Conservation (phyloP, 1,284 basidiomycete species). For the Amylostereum areolatum region DNA sequence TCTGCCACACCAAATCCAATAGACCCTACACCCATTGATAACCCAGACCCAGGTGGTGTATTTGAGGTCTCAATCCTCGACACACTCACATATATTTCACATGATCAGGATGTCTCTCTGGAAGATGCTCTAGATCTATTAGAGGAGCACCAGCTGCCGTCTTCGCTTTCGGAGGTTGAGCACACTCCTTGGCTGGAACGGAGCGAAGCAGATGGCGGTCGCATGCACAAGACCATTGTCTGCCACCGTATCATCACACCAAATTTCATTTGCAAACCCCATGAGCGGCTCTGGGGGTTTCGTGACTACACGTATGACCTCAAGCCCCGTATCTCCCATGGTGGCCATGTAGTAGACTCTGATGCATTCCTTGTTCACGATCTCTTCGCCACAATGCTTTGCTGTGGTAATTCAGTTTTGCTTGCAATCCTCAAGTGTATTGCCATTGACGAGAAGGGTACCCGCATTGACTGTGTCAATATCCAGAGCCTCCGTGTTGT, state of each 20-base stretch:
- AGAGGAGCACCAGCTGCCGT: not conserved
- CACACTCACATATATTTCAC: too few species aligned
- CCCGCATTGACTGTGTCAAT: not conserved
- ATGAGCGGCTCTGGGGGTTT: constrained; percentile 11
- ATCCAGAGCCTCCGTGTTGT: not conserved
- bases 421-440: not conserved
- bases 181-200: too few species aligned
- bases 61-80: too few species aligned
- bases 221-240: constrained; percentile 10
- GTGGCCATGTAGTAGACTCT: too few species aligned
- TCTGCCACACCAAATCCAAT: too few species aligned
- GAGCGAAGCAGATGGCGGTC: too few species aligned
- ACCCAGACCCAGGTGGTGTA: too few species aligned
- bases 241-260: constrained; percentile 10
- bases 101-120: too few species aligned
- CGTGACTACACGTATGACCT: too few species aligned
- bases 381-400: not conserved
- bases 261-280: constrained; percentile 8
- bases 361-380: not conserved
- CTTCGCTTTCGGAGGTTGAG: not conserved
- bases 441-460: not conserved
- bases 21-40: too few species aligned
- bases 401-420: not conserved
- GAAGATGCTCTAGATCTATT: too few species aligned
- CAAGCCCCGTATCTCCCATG: too few species aligned